A percentile compares a stretch with the other conserved stretches of the same genome.
Evolutionary conservation across 768 basidiomycete genomes (phyloP).

Genomic region (Termitomyces sp.): DNA sequence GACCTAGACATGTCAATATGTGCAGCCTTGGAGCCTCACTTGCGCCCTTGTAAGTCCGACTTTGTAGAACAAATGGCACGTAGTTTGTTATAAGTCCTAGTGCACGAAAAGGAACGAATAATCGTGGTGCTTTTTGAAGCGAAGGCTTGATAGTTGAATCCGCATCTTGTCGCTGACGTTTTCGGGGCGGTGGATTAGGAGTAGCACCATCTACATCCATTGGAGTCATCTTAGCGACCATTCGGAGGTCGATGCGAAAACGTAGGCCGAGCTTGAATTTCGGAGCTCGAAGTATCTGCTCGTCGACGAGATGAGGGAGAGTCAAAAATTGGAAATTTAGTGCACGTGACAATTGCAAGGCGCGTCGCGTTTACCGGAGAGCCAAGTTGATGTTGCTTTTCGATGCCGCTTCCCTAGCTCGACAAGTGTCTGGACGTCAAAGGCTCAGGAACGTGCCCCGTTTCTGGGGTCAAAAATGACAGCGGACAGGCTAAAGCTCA

Average conservation of each 20-base stretch:
- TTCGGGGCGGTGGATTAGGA: conserved; percentile 39
- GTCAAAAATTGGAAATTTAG: conserved; percentile 2
- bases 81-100: conserved; percentile 92
- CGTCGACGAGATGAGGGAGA: background rate
- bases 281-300: background rate
- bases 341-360: conserved; percentile 5
- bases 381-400: too few relatives aligned
- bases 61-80: conserved; percentile 84
- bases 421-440: background rate
- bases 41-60: conserved; percentile 77
- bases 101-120: conserved; percentile 94
- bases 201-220: conserved; percentile 17
- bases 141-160: conserved; percentile 10
- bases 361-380: background rate
- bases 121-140: conserved; percentile 31
- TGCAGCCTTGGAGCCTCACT: conserved; percentile 80
- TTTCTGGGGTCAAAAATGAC: too few relatives aligned
- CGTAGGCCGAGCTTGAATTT: background rate
- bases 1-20: conserved; percentile 82
- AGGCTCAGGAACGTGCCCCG: background rate
- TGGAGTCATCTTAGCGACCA: conserved; percentile 6
- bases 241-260: background rate
- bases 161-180: conserved; percentile 38
- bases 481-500: too few relatives aligned
- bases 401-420: background rate